Conservation (phyloP, 345 rosid genomes). For the Carallia pectinifolia region DNA sequence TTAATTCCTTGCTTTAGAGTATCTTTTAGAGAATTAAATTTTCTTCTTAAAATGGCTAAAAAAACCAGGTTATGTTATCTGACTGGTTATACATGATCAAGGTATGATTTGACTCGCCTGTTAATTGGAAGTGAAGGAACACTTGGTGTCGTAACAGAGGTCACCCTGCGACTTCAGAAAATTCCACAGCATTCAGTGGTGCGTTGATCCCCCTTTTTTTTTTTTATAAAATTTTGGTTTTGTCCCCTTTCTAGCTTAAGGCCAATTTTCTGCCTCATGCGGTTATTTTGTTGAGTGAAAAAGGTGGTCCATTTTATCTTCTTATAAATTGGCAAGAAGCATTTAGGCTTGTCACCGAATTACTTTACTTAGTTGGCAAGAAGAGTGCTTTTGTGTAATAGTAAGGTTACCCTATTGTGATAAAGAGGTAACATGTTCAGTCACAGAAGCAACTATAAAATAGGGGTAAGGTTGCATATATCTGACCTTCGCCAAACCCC, state of each 20-base stretch:
- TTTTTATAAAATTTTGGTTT: neutral
- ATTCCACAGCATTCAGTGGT: slow-evolving; percentile 94
- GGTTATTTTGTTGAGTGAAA: neutral
- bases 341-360: neutral
- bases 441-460: too few species aligned
- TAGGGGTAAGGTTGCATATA: too few species aligned
- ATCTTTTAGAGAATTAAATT: neutral
- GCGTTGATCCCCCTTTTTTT: slow-evolving; percentile 21
- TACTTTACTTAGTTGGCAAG: too few species aligned
- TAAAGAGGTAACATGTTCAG: too few species aligned
- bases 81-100: slow-evolving; percentile 21
- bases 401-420: too few species aligned
- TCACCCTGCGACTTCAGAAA: slow-evolving; percentile 85
- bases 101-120: slow-evolving; percentile 90
- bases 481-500: too few species aligned
- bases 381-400: too few species aligned
- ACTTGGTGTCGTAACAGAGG: slow-evolving; percentile 81
- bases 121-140: slow-evolving; percentile 97
- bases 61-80: slow-evolving; percentile 2
- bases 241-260: slow-evolving; percentile 4
- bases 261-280: neutral
- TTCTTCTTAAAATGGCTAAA: neutral
- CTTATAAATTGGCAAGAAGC: neutral
- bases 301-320: neutral
- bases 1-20: too few species aligned